Base-by-base conservation (phyloP, 2,329 filamentous ascomycete genomes). In the Setomelanomma holmii region DNA sequence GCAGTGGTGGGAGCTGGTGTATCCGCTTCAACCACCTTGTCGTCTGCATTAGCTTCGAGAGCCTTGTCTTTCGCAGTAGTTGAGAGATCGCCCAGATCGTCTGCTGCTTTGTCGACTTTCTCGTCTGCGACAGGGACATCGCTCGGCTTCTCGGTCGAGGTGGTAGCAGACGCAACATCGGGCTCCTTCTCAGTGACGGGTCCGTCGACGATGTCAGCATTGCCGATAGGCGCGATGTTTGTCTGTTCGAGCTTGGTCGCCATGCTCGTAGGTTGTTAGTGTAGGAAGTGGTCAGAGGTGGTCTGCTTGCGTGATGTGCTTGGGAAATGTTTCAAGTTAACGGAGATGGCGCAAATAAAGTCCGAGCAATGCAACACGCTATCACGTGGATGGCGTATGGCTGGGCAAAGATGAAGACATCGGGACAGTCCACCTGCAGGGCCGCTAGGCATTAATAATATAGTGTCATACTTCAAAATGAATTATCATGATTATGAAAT, bases 231-330 rank as follows among this genome's bases (percentile, higher is more conserved):
- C 20, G 50, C 47, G 20, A 50, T 46, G 20, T 45, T 59, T 27
- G 49, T 21, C 35, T 60, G 55, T 40, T 66, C 63, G 36, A 51
- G 52, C 41, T 63, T 60, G 8, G 54, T 41, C 39, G 61, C 54
- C 63, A 66, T 66, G 3, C 45, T 58, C 43, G 8, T n/a, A 44
- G 33, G 33, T 21, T 16, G 22, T 45, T 21, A 14, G 16, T 40
- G 17, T 20, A 41, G 36, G 38, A 33, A 22, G 19, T 45, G 40
- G 39, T 20, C 3, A 23, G 33, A 43, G 36, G 43, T 45, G 49
- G 40, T 43, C 45, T 40, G 33, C n/a, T 40, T 48, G 34, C 38
- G 14, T 22, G 43, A 41, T 40, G 45, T 36, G 14, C 38, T 41
- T 19, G 45, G 20, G 27, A 24, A 24, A 23, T 42, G 49, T 53